These are phyloP conservation scores for Obelidium mucronatum DNA, from an alignment of 192 early-diverging fungal genomes.

Conservation along the genomic window DNA sequence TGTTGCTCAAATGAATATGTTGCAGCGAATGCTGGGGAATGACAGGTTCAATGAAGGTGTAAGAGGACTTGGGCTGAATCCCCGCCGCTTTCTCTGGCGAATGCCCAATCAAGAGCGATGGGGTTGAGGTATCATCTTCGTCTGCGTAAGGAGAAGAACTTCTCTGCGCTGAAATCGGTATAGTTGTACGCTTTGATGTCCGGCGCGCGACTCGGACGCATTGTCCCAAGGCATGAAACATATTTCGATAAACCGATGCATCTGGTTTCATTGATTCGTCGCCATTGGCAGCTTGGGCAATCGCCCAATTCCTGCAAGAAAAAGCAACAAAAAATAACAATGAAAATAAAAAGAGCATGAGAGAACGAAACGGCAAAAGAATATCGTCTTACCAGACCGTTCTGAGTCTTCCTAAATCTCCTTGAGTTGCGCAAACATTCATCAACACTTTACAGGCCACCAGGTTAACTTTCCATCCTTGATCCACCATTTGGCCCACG, in stretches of 20 bases:
- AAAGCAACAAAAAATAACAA: not conserved
- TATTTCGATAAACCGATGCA: not conserved
- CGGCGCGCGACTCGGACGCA: constrained; percentile 4
- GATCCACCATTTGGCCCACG: constrained; percentile 81
- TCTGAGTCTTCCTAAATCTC: constrained; percentile 76
- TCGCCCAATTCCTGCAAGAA: constrained; percentile 19
- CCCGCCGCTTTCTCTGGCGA: no score
- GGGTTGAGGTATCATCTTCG: not conserved
- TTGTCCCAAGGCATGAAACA: constrained; percentile 21
- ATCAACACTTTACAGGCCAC: constrained; percentile 87
- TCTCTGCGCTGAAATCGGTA: not conserved
- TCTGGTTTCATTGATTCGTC: constrained; percentile 12
- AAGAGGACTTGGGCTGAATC: not conserved
- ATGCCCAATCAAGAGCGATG: not conserved
- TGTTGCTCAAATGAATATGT: constrained; percentile 8
- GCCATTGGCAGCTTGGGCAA: not conserved
- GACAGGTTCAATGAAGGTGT: constrained; percentile 6
- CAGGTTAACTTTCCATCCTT: constrained; percentile 82
- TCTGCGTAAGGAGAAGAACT: not conserved
- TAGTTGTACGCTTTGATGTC: not conserved
- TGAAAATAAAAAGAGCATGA: not conserved
- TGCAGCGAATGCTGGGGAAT: not conserved
- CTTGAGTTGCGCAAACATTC: constrained; percentile 73
- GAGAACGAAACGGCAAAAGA: not conserved
- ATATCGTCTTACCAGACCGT: constrained; percentile 59